Conservation (phyloP, 495 filamentous ascomycete species). For the Platismatia glauca region DNA sequence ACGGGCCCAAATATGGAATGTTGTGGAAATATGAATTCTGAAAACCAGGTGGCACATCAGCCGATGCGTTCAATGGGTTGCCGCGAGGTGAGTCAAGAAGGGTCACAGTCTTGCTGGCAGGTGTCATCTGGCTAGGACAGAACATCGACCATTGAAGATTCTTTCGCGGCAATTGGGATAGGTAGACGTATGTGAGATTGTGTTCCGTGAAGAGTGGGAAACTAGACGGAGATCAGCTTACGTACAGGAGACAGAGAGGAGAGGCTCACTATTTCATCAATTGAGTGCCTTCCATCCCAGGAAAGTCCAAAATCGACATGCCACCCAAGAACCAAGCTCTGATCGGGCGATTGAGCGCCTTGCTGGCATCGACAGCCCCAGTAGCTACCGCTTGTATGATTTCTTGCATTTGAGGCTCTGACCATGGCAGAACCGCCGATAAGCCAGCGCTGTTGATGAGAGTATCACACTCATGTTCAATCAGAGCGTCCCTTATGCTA, state of each 20-base stretch:
- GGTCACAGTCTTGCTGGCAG: conserved; percentile 19
- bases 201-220: conserved; percentile 28
- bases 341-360: conserved; percentile 24
- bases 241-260: not conserved
- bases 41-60: conserved; percentile 21
- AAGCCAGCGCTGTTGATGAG: conserved; percentile 34
- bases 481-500: conserved; percentile 29
- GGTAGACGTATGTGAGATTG: conserved; percentile 22
- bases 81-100: conserved; percentile 19
- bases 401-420: conserved; percentile 22
- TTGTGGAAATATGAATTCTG: conserved; percentile 10
- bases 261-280: conserved; percentile 29
- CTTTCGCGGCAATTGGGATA: conserved; percentile 21
- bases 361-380: conserved; percentile 26
- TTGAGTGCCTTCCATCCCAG: conserved; percentile 19
- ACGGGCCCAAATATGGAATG: conserved; percentile 23
- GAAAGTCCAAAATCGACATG: conserved; percentile 24
- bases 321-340: conserved; percentile 30
- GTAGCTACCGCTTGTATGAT: conserved; percentile 28
- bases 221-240: conserved; percentile 11
- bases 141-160: conserved; percentile 30
- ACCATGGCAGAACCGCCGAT: conserved; percentile 26
- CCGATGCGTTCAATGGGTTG: conserved; percentile 21
- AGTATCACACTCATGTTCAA: conserved; percentile 31
- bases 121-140: conserved; percentile 25